These are phyloP conservation scores for Trichoderma parareesei DNA, from an alignment of 495 filamentous ascomycete species.

Conservation along the genomic window DNA sequence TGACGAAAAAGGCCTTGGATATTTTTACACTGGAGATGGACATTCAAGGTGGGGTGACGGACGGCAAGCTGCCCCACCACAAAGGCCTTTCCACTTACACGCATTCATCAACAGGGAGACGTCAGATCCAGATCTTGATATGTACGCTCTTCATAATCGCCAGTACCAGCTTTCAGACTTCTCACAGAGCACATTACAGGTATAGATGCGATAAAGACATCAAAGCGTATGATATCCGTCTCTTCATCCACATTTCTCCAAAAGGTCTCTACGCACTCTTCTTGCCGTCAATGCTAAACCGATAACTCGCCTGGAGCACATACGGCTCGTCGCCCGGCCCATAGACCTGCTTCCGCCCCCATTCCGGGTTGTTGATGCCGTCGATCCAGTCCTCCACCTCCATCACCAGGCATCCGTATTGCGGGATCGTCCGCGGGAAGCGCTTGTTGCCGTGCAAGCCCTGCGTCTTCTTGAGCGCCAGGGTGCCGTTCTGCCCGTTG, in stretches of 20 bases:
- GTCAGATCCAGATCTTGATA: too few relatives aligned
- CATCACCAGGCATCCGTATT: slow-evolving; percentile 68
- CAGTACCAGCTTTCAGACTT: too few relatives aligned
- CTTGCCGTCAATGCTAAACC: slow-evolving; percentile 41
- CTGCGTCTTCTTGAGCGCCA: slow-evolving; percentile 56
- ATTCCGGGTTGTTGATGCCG: slow-evolving; percentile 71
- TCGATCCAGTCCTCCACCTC: slow-evolving; percentile 70
- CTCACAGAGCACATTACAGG: too few relatives aligned
- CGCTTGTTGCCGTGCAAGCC: slow-evolving; percentile 35
- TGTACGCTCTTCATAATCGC: too few relatives aligned
- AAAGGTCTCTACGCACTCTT: not conserved
- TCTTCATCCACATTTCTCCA: not conserved
- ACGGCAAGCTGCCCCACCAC: too few relatives aligned
- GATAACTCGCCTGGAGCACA: slow-evolving; percentile 58
- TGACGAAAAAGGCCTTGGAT: too few relatives aligned
- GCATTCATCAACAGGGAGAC: too few relatives aligned
- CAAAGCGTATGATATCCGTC: not conserved
- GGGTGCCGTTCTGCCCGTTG: slow-evolving; percentile 59
- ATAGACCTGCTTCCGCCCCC: slow-evolving; percentile 56
- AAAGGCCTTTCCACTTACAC: too few relatives aligned
- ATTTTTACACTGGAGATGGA: too few relatives aligned
- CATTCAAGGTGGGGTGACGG: too few relatives aligned
- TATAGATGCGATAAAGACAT: too few relatives aligned
- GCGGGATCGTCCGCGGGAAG: slow-evolving; percentile 42
- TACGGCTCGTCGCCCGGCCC: slow-evolving; percentile 54